Percentiles rank a stretch among this genome's conserved stretches.
Conservation (phyloP, 2,329 filamentous ascomycete species). For the Lomentospora prolificans region DNA sequence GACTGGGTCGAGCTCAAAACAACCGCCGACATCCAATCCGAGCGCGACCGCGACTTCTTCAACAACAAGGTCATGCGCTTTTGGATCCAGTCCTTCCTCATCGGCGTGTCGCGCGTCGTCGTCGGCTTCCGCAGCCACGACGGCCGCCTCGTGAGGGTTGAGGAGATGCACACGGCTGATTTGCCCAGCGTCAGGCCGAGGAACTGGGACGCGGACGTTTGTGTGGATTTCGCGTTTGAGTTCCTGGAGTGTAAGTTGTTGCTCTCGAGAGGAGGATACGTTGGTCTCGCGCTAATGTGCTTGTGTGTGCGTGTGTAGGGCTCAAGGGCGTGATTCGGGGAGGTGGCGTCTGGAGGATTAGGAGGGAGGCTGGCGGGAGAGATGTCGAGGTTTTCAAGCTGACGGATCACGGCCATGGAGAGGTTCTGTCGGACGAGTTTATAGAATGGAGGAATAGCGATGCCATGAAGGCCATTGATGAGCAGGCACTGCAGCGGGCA, state of each 20-base stretch:
- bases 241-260: constrained; percentile 63
- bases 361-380: constrained; percentile 50
- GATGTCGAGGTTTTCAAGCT: constrained; percentile 65
- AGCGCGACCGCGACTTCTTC: constrained; percentile 63
- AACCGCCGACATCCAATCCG: constrained; percentile 57
- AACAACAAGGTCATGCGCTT: constrained; percentile 89
- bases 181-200: constrained; percentile 70
- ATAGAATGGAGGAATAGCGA: constrained; percentile 59
- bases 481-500: background rate
- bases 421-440: constrained; percentile 69
- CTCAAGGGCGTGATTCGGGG: constrained; percentile 53
- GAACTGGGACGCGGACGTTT: constrained; percentile 85
- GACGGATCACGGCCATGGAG: constrained; percentile 64
- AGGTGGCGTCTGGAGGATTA: constrained; percentile 73
- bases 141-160: constrained; percentile 61
- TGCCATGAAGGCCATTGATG: background rate
- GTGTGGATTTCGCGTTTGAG: constrained; percentile 76
- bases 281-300: too few relatives aligned
- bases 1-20: constrained; percentile 97
- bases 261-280: background rate
- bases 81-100: constrained; percentile 92
- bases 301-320: constrained; percentile 33
- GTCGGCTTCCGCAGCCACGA: constrained; percentile 69
- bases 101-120: constrained; percentile 85
- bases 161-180: constrained; percentile 69